Percentiles rank a stretch among this genome's conserved stretches.
These are phyloP conservation scores for Candida ascalaphidarum DNA, from an alignment of 805 yeast species.

Conservation along the genomic window DNA sequence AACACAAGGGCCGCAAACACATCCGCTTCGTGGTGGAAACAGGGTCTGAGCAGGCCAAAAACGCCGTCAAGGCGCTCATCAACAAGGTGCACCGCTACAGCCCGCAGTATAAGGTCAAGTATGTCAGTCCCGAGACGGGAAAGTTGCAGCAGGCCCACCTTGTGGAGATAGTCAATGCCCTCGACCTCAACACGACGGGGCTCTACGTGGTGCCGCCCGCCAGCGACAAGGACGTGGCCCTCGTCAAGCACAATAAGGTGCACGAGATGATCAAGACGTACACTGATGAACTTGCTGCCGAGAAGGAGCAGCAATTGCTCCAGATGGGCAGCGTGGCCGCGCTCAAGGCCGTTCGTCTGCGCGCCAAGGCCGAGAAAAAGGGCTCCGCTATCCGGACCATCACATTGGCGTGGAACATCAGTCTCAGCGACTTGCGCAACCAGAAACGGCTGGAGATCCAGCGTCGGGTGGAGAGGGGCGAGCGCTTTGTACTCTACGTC, in stretches of 20 bases:
- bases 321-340: conserved; percentile 26
- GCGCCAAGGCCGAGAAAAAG: conserved; percentile 25
- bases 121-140: conserved; percentile 15
- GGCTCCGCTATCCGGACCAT: conserved; percentile 37
- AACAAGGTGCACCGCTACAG: conserved; percentile 8
- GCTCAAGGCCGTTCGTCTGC: conserved; percentile 14
- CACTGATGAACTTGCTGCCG: conserved; percentile 21
- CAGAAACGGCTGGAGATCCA: conserved; percentile 47
- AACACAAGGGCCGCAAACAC: background rate
- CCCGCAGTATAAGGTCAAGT: conserved; percentile 15
- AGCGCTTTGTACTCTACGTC: conserved; percentile 19
- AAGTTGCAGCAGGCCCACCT: conserved; percentile 14
- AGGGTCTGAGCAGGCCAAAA: conserved; percentile 14
- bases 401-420: conserved; percentile 49
- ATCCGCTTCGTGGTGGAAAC: conserved; percentile 9
- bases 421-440: conserved; percentile 40
- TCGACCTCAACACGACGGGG: conserved; percentile 19
- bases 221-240: conserved; percentile 12
- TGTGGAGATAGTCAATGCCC: conserved; percentile 21
- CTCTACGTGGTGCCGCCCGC: conserved; percentile 11
- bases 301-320: conserved; percentile 21
- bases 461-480: conserved; percentile 36
- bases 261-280: conserved; percentile 25
- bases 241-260: conserved; percentile 17
- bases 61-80: conserved; percentile 13